These are phyloP conservation scores for Letharia lupina DNA, from an alignment of 495 filamentous ascomycete genomes.

Conservation along the genomic window DNA sequence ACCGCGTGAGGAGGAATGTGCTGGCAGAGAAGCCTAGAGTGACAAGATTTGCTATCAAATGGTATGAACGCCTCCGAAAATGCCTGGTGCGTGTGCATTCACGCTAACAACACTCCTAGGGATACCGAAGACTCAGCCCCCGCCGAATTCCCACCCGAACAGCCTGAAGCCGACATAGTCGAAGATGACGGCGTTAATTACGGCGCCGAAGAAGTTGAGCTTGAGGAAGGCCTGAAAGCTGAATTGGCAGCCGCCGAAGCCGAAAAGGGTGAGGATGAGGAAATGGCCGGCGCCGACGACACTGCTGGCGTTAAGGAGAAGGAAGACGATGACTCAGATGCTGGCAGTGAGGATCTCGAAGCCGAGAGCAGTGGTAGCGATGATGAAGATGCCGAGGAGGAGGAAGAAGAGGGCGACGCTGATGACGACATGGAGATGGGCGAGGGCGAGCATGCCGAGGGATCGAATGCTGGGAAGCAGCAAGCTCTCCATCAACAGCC, in stretches of 20 bases:
- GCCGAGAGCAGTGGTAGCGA: conserved; percentile 82
- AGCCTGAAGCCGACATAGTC: conserved; percentile 83
- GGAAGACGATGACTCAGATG: conserved; percentile 71
- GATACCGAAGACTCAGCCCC: conserved; percentile 94
- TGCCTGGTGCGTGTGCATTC: background rate
- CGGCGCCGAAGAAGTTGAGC: conserved; percentile 63
- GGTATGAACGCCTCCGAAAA: conserved; percentile 45
- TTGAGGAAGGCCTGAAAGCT: conserved; percentile 45
- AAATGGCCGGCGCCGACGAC: conserved; percentile 71
- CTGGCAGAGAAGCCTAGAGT: conserved; percentile 96
- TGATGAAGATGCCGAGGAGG: conserved; percentile 74
- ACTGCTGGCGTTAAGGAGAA: conserved; percentile 51
- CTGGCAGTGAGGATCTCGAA: conserved; percentile 92
- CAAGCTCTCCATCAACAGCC: conserved; percentile 29
- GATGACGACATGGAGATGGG: conserved; percentile 83
- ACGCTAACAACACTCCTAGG: conserved; percentile 40
- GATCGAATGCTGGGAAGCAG: conserved; percentile 30
- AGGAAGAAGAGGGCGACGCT: conserved; percentile 54
- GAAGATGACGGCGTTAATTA: conserved; percentile 81
- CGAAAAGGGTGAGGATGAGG: conserved; percentile 55
- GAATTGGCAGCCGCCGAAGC: conserved; percentile 52
- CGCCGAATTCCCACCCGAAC: conserved; percentile 91
- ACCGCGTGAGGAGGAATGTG: conserved; percentile 83
- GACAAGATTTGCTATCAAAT: conserved; percentile 98
- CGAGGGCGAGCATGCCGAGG: conserved; percentile 41